Evolutionary conservation across 179 eudicot genomes (phyloP).

Genomic region (Actinidia arguta): DNA sequence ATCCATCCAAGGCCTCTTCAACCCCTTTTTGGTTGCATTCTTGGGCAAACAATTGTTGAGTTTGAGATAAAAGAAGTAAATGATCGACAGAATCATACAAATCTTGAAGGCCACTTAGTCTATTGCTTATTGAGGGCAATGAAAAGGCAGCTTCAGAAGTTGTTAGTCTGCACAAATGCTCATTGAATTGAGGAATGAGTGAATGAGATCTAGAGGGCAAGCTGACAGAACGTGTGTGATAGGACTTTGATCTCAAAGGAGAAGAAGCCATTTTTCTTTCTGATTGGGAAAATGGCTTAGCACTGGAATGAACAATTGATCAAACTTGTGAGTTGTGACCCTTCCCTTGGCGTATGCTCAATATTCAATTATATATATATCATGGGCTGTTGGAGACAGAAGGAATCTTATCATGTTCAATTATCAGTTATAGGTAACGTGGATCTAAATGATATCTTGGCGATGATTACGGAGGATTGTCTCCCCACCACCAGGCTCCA

Average conservation of each 20-base stretch:
- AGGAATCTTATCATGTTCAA: slow-evolving; percentile 26
- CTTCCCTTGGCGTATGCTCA: slow-evolving; percentile 16
- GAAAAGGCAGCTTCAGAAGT: slow-evolving; percentile 33
- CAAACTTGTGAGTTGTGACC: background rate
- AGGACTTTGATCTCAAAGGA: slow-evolving; percentile 27
- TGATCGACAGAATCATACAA: slow-evolving; percentile 36
- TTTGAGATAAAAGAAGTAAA: slow-evolving; percentile 33
- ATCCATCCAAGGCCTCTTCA: slow-evolving; percentile 31
- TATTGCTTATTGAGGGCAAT: slow-evolving; percentile 26
- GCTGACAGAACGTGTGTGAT: slow-evolving; percentile 36
- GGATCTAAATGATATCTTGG: background rate
- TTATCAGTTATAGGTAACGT: background rate
- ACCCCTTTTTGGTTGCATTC: slow-evolving; percentile 21
- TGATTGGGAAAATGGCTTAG: background rate
- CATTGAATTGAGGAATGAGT: slow-evolving; percentile 28
- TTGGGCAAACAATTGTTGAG: slow-evolving; percentile 21
- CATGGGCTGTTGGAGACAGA: slow-evolving; percentile 15
- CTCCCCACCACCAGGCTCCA: background rate
- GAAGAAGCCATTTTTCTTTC: slow-evolving; percentile 25
- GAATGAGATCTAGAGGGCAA: slow-evolving; percentile 43
- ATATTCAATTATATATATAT: slow-evolving; percentile 7
- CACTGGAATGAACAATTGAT: background rate
- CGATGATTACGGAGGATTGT: slow-evolving; percentile 18
- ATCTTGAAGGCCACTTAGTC: slow-evolving; percentile 25
- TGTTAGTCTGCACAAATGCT: slow-evolving; percentile 32